Conservation (phyloP, 1,284 basidiomycete species). For the Marasmius sp. region DNA sequence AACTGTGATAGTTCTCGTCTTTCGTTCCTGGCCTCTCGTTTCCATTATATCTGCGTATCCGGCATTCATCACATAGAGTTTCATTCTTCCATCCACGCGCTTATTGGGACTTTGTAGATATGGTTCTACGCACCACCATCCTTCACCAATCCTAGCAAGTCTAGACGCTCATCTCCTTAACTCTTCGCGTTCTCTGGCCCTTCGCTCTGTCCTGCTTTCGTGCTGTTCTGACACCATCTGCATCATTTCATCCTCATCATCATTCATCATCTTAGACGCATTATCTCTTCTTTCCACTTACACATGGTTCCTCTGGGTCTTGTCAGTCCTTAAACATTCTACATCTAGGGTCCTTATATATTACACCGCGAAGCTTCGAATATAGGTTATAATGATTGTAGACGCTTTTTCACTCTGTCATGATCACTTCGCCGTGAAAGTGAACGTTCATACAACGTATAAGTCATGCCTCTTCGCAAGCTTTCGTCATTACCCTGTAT, state of each 20-base stretch:
- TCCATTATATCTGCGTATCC: neutral
- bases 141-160: neutral
- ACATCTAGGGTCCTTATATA: constrained; percentile 1
- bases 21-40: neutral
- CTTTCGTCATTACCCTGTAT: too few relatives aligned
- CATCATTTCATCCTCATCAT: neutral
- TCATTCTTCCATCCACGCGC: neutral
- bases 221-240: neutral
- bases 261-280: neutral
- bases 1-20: constrained; percentile 2
- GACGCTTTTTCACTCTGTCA: neutral
- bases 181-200: neutral
- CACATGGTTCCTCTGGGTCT: neutral
- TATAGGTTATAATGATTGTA: constrained; percentile 2
- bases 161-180: neutral
- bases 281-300: neutral
- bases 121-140: neutral
- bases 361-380: neutral
- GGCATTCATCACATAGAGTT: neutral
- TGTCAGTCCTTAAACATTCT: neutral
- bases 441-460: too few relatives aligned
- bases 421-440: too few relatives aligned
- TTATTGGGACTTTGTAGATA: constrained; percentile 1
- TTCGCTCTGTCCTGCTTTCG: neutral
- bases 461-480: too few relatives aligned